Evolutionary conservation across 768 basidiomycete species (phyloP), one percentile per base, ranked within the genome.

Genomic region (Boletellus ananiceps): DNA sequence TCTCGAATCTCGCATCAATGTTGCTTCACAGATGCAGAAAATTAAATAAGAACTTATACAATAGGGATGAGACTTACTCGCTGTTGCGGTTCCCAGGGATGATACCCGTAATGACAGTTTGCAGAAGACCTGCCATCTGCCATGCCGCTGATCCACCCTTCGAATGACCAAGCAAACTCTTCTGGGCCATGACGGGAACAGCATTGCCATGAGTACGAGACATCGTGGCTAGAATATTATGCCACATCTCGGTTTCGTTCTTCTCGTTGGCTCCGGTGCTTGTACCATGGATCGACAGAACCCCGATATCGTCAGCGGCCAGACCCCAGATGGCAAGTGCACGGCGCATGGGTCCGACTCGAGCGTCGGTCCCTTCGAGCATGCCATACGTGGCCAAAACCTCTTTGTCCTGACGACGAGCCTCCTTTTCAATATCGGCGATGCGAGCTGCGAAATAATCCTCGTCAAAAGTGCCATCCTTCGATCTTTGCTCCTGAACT

Each of bases 111-210:
- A 75, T 77, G 53, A 99, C 78, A 11, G 84, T 83, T 67, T 99
- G 93, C 47, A 93, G 70, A 47, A 98, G 76, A 57, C 96, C 96
- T 60, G 84, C 86, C 78, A 96, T 82, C 71, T 93, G 91, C 95
- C 93, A 97, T 2, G 93, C 89, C 47, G 95, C 95, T n/a, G 96
- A 91, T 52, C 95, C 96, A 68, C 96, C 96, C 77, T 99, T 99
- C 11, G 95, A 86, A 66, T 99, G 95, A 52, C 96, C 96, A 27
- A 95, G 86, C 43, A 99, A 77, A 67, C 88, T 92, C 80, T 99
- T 99, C 70, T 98, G 96, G 2, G 96, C 93, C 69, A 98, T 87
- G 62, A 96, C 84, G 5, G 96, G 96, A 40, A 95, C 85, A n/a
- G 94, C 93, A 67, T 98, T 98, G 46, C 96, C 95, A 34, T 84